These are phyloP conservation scores for Nannochloropsis gaditana DNA, from an alignment of 108 stramenopile genomes.

Conservation along the genomic window DNA sequence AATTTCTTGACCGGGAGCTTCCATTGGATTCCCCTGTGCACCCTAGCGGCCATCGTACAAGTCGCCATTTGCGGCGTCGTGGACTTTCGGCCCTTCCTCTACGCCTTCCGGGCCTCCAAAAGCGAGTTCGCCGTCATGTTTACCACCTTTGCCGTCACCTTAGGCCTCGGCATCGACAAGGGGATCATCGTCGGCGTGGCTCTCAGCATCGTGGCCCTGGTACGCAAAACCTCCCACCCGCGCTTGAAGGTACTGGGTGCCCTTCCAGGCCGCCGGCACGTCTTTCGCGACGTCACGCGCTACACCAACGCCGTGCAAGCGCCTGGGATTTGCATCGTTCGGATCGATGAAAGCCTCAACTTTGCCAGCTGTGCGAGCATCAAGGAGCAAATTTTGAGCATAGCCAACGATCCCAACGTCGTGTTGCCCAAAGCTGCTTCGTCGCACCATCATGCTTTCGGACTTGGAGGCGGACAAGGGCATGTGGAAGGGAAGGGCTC, in stretches of 20 bases:
- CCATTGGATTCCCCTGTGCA: background rate
- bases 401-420: background rate
- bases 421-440: background rate
- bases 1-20: slow-evolving; percentile 11
- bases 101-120: slow-evolving; percentile 11
- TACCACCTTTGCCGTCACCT: background rate
- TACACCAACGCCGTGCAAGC: slow-evolving; percentile 18
- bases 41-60: slow-evolving; percentile 18
- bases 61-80: slow-evolving; percentile 15
- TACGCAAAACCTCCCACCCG: background rate
- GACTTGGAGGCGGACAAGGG: background rate
- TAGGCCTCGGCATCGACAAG: background rate
- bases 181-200: background rate
- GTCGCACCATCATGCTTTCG: background rate
- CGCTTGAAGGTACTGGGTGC: slow-evolving; percentile 7
- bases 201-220: background rate
- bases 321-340: background rate
- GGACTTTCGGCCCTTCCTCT: background rate
- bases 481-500: background rate
- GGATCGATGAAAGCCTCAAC: background rate
- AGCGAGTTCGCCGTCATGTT: slow-evolving; percentile 7
- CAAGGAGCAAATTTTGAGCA: background rate
- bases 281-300: slow-evolving; percentile 2
- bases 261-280: background rate
- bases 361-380: slow-evolving; percentile 3